A percentile compares a stretch with the other conserved stretches of the same genome.
Evolutionary conservation across 768 basidiomycete genomes (phyloP).

Genomic region (Boletus reticuloceps): DNA sequence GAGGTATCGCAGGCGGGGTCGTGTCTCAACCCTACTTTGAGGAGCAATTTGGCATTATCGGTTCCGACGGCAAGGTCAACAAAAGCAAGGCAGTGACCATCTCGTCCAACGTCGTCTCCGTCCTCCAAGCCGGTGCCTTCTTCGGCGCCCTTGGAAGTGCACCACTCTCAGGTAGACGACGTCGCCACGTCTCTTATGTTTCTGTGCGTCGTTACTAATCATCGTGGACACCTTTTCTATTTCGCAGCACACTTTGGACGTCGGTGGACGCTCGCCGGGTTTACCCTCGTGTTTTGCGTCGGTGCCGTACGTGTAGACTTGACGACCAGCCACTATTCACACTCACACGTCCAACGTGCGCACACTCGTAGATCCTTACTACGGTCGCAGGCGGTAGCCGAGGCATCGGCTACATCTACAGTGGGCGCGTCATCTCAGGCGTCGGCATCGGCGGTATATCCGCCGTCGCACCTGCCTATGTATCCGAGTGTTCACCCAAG

Average conservation of each 20-base stretch:
- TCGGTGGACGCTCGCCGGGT: slow-evolving; percentile 57
- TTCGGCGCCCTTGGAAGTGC: slow-evolving; percentile 80
- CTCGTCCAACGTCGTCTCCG: slow-evolving; percentile 84
- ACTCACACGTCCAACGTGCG: not conserved
- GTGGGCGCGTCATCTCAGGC: slow-evolving; percentile 77
- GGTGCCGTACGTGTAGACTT: slow-evolving; percentile 60
- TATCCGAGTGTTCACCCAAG: slow-evolving; percentile 86
- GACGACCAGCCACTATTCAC: not conserved
- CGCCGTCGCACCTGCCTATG: slow-evolving; percentile 82
- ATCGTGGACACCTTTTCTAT: no score
- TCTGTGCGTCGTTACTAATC: not conserved
- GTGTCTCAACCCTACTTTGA: slow-evolving; percentile 62
- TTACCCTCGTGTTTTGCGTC: slow-evolving; percentile 60
- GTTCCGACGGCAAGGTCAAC: slow-evolving; percentile 42
- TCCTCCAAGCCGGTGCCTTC: slow-evolving; percentile 85
- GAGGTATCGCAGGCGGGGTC: slow-evolving; percentile 68
- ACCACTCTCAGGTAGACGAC: slow-evolving; percentile 57
- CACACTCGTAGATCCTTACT: slow-evolving; percentile 53
- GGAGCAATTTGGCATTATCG: slow-evolving; percentile 56
- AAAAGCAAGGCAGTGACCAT: slow-evolving; percentile 44
- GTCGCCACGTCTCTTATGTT: no score
- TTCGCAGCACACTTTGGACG: slow-evolving; percentile 61
- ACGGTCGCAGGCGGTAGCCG: slow-evolving; percentile 57
- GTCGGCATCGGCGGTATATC: slow-evolving; percentile 81
- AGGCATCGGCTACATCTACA: slow-evolving; percentile 71